phyloP scores from a whole-genome alignment of 495 filamentous ascomycete species.

The Podospora pseudocomata region DNA sequence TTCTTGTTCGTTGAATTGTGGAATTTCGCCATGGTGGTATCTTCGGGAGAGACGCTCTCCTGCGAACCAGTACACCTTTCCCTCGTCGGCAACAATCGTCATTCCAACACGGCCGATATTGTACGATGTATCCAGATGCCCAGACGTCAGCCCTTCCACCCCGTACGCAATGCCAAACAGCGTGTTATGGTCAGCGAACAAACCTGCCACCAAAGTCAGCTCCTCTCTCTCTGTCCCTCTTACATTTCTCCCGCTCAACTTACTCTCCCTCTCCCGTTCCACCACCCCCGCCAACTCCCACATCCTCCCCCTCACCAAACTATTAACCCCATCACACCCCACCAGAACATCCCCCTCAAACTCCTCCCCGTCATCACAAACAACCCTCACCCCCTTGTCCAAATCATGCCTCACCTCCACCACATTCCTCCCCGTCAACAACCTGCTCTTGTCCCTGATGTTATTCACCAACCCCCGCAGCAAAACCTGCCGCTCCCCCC shows the following conservation, averaged over 20 bases:
- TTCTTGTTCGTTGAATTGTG: constrained; percentile 37
- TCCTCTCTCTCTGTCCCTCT: not conserved
- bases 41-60: constrained; percentile 20
- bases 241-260: not conserved
- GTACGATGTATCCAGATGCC: constrained; percentile 23
- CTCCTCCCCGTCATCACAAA: constrained; percentile 34
- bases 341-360: constrained; percentile 45
- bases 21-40: constrained; percentile 12
- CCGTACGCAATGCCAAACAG: constrained; percentile 36
- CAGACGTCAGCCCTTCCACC: constrained; percentile 12
- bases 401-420: constrained; percentile 13
- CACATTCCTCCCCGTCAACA: constrained; percentile 18
- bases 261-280: constrained; percentile 17
- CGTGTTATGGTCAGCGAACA: constrained; percentile 32
- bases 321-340: constrained; percentile 47
- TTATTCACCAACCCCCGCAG: constrained; percentile 16
- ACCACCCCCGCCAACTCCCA: constrained; percentile 22
- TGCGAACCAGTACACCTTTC: constrained; percentile 38
- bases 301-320: constrained; percentile 44
- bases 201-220: not conserved
- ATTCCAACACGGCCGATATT: constrained; percentile 26
- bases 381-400: constrained; percentile 14
- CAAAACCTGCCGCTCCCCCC: constrained; percentile 20
- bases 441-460: constrained; percentile 19
- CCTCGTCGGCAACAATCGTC: constrained; percentile 24